Base-by-base conservation (phyloP, 768 basidiomycete species). In the Xerocomellus amylosporus region DNA sequence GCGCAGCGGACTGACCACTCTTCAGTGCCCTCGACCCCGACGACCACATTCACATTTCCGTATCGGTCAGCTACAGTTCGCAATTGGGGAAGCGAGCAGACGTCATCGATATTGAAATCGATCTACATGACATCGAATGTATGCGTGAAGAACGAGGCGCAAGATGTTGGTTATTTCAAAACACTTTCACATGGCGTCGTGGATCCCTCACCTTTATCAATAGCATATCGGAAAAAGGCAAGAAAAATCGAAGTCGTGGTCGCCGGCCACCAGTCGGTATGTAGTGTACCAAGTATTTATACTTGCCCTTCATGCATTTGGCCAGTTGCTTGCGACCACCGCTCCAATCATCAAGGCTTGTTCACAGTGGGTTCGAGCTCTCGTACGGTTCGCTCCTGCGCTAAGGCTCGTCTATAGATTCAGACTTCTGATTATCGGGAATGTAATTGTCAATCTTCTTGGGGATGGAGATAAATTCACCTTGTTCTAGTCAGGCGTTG, bases 391-490 rank as follows among this genome's bases (percentile, higher is more conserved):
- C 19, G 12, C 4, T 34, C 28, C 5, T 19, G 19, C 6, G 3
- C 30, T 47, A 9, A 50, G 22, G 9, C 2, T 22, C 10, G 3
- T 14, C 1, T 24, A 13, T 33, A 63, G 60, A 33, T 63, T 61
- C 42, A 49, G 60, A 14, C 40, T 63, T n/a, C 8, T 61, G 31
- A 34, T 61, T 1, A 62, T 61, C 9, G 60, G 60, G 2, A 63
- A 61, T 50, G 60, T 61, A 34, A 51, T 4, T 4, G 1, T 22
- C 17, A 5, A 1, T 39, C 15, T 33, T 24, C 9, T 46, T 6
- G 2, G 8, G 3, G 20, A 42, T 34, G 19, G 12, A 34, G 5
- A 42, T 38, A 12, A 26, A 15, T 52, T 49, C 6, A 59, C 17
- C 12, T 6, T 10, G n/a, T 28, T 46, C 26, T 49, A 61, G 60